Base-by-base conservation (phyloP, 768 basidiomycete genomes). In the Calocybe indica region DNA sequence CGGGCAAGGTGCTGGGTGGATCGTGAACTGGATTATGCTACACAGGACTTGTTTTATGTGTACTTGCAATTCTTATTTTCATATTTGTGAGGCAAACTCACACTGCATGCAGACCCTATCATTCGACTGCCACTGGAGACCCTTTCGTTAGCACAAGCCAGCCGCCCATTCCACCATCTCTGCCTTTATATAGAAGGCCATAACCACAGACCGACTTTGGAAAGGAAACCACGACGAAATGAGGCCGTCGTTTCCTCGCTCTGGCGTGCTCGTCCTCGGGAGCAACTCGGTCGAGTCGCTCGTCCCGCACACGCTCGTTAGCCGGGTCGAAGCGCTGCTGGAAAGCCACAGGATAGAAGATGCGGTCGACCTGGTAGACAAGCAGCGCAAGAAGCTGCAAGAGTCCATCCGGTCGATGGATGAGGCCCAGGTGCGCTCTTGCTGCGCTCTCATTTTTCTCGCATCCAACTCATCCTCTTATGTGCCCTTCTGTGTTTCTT, bases 261-360 rank as follows among this genome's bases (percentile, higher is more conserved):
- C 87, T n/a, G 74, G 71, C 30, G 68, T 88, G 28, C 77, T 91
- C 37, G 67, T 90, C 4, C 71, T 86, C 32, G 80, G 79, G 6
- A 57, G 70, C 36, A 79, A 77, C 54, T 78, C 77, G 6, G 62
- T 90, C 10, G 72, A 82, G 37, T 79, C 85, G 3, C 74, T 90
- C 10, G 74, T 87, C 7, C 84, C 82, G 0, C 80, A 85, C 5
- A 85, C 87, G 0, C 70, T 86, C 38, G 79, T 83, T 44, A 81
- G 85, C 1, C 88, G 88, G 61, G 76, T 79, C 14, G 86, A 88
- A 53, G 74, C 81, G 0, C 63, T 89, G 32, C 71, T 92, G 12
- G 76, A 82, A 37, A 74, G 70, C 49, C 83, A 83, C 55, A 69
- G 74, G 51, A 71, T 88, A 6, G 72, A 80, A 46, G 85, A 89